A percentile compares a stretch with the other conserved stretches of the same genome.
Evolutionary conservation across 2,329 filamentous ascomycete genomes (phyloP).

Genomic region (Talaromyces verruculosus): DNA sequence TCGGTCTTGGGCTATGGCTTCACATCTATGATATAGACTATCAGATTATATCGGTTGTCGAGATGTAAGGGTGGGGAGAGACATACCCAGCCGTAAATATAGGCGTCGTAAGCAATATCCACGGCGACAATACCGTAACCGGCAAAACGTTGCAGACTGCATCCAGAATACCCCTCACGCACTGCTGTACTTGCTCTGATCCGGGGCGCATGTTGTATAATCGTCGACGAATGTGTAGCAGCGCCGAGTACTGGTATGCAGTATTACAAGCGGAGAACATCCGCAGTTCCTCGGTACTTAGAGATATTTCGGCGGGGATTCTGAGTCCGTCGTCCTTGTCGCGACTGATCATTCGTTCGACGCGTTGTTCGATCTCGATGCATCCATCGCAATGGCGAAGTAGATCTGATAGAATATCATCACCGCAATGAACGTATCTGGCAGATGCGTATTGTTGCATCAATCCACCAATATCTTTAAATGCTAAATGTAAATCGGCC

Average conservation of each 20-base stretch:
- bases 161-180: conserved; percentile 25
- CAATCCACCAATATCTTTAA: neutral
- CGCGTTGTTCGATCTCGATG: neutral
- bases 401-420: neutral
- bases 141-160: conserved; percentile 24
- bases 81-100: conserved; percentile 28
- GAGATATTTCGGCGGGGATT: neutral
- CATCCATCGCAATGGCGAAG: neutral
- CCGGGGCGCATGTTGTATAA: neutral
- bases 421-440: neutral
- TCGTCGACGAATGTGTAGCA: neutral
- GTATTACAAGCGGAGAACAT: neutral
- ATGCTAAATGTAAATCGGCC: neutral
- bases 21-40: neutral
- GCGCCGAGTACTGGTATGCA: neutral
- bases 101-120: conserved; percentile 28
- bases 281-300: neutral
- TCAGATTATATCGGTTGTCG: neutral
- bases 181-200: conserved; percentile 1
- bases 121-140: conserved; percentile 27
- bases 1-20: neutral
- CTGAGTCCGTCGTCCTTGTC: neutral
- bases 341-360: neutral
- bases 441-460: neutral
- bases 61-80: neutral